Base-by-base conservation (phyloP, 768 basidiomycete species). In the Naganishia onofrii region DNA sequence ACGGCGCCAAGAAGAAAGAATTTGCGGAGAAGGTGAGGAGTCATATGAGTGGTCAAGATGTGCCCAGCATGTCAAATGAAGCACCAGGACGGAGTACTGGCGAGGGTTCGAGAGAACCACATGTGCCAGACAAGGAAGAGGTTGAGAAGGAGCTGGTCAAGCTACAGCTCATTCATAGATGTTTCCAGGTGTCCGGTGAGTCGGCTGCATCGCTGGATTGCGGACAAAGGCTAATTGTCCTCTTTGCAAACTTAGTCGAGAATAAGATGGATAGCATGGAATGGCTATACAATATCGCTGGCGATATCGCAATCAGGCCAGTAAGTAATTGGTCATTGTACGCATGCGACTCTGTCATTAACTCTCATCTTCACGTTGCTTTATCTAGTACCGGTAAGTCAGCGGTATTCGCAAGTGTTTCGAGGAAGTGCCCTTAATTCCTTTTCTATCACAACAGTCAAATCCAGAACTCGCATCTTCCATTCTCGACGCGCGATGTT, bases 231-330 rank as follows among this genome's bases (percentile, higher is more conserved):
- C 46, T 66, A 53, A 57, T 44, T 28, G 10, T 6, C 8, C 10
- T 26, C 4, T 52, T n/a, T 0, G 44, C 46, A 48, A 63, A 19
- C 19, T 56, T 32, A 80, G 79, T 80, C 17, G 79, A 80, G 46
- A 77, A 76, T 66, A 79, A 76, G 7, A 78, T 75, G 42, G 79
- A 80, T 34, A 74, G 78, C 48, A 76, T 78, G 57, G 77, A 76
- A 55, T 78, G 76, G 78, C 69, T 77, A 8, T 78, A 67, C 29
- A 78, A 78, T 44, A 72, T 81, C 21, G 70, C 77, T 4, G 76
- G 74, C 0, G 79, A 81, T 66, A 65, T 78, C 10, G 79, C 79
- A 28, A 56, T 81, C 17, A 71, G 76, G 68, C 78, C 77, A 1
- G 76, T 80, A 71, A 64, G 79, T 74, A 7, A 51, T 26, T 0